Conservation (phyloP, 2,329 filamentous ascomycete genomes). For the Colletotrichum sp. region DNA sequence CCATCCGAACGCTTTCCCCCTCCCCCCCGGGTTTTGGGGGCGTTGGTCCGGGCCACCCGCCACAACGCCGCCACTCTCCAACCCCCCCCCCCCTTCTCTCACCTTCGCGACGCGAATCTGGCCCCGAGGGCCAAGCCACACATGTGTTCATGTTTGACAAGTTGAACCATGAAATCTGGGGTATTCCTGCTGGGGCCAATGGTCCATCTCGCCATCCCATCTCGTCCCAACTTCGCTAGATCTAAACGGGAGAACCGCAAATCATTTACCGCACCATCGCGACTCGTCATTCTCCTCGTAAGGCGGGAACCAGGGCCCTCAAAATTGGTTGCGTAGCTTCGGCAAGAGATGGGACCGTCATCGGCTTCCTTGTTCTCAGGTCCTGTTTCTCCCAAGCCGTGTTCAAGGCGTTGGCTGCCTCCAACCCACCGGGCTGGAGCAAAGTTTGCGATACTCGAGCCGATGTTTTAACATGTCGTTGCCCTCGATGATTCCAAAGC, state of each 20-base stretch:
- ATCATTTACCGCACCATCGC: background rate
- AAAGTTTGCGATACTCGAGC: background rate
- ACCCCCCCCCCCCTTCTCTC: background rate
- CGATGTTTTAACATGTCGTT: background rate
- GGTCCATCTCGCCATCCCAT: background rate
- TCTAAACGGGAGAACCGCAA: background rate
- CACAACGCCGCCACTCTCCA: background rate
- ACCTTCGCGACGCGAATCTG: conserved; percentile 9
- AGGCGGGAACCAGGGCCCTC: background rate
- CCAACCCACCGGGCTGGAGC: background rate
- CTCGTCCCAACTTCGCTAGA: background rate
- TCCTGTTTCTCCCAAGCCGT: background rate
- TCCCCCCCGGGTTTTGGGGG: too few relatives aligned
- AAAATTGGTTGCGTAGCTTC: background rate
- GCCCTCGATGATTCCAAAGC: background rate
- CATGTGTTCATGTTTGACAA: conserved; percentile 1
- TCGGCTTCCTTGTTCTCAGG: background rate
- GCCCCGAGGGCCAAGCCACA: background rate
- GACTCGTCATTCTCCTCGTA: background rate
- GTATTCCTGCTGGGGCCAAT: background rate
- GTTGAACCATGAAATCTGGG: conserved; percentile 4
- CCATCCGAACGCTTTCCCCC: too few relatives aligned
- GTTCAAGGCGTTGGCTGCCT: background rate
- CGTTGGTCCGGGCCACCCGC: background rate
- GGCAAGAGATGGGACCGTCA: background rate